Conservation (phyloP, 2,329 filamentous ascomycete species). For the Ceratocystis diversiconidia region DNA sequence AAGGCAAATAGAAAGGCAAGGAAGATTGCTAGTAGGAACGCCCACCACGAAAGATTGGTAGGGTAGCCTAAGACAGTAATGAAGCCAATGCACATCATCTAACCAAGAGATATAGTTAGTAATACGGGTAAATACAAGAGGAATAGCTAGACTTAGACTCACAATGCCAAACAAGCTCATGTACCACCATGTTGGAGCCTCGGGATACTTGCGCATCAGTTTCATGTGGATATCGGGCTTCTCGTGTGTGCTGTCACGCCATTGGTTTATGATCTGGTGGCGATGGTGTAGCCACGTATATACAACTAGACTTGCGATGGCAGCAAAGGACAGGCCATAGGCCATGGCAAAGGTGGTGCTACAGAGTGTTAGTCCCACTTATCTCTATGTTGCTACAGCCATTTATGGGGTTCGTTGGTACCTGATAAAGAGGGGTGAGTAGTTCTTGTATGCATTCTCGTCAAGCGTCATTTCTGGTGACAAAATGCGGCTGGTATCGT, state of each 20-base stretch:
- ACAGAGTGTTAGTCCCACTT: background rate
- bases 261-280: constrained; percentile 50
- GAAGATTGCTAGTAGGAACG: constrained; percentile 50
- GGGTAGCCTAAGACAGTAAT: constrained; percentile 44
- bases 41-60: constrained; percentile 60
- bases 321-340: constrained; percentile 59
- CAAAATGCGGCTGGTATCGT: constrained; percentile 51
- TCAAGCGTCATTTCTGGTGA: constrained; percentile 48
- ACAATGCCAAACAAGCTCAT: constrained; percentile 41
- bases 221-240: constrained; percentile 52
- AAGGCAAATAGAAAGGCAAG: constrained; percentile 51
- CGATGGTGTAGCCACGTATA: constrained; percentile 55
- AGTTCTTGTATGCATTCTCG: constrained; percentile 47
- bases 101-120: constrained; percentile 15
- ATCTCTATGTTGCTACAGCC: background rate
- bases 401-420: constrained; percentile 19
- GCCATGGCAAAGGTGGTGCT: constrained; percentile 57
- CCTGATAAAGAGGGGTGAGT: constrained; percentile 54
- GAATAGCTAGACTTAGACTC: constrained; percentile 21
- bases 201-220: constrained; percentile 47
- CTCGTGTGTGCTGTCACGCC: constrained; percentile 42
- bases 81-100: constrained; percentile 42
- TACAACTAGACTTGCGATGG: constrained; percentile 54
- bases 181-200: constrained; percentile 52
- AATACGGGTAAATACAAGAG: background rate